phyloP scores from a whole-genome alignment of 1,139 yeast genomes.

The Zhuliangozyma blackwelliae region DNA sequence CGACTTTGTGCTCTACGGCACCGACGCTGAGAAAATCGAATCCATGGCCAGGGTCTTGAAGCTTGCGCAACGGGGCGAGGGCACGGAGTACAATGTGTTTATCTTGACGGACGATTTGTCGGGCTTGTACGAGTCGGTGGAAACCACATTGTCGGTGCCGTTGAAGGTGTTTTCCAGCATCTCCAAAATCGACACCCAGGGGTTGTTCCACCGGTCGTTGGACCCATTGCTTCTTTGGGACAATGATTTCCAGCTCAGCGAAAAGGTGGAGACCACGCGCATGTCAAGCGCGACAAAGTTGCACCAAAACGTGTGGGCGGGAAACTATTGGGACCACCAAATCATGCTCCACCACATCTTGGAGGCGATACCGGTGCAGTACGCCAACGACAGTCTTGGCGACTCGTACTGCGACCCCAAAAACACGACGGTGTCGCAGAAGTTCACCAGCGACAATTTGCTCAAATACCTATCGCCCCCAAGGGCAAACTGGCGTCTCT shows the following conservation, averaged over 20 bases:
- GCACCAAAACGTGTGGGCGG: constrained; percentile 64
- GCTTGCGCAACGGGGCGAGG: constrained; percentile 47
- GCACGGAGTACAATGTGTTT: constrained; percentile 14
- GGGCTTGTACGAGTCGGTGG: constrained; percentile 1
- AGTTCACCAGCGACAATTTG: constrained; percentile 15
- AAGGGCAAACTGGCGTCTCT: constrained; percentile 36
- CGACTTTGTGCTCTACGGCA: constrained; percentile 62
- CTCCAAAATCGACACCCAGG: constrained; percentile 4
- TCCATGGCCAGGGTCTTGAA: constrained; percentile 48
- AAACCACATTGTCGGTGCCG: constrained; percentile 1
- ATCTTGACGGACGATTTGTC: constrained; percentile 9
- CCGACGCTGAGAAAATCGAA: constrained; percentile 31
- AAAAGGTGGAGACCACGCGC: constrained; percentile 72
- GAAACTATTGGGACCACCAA: constrained; percentile 59
- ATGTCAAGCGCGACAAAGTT: constrained; percentile 79
- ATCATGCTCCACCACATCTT: constrained; percentile 26
- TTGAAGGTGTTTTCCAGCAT: constrained; percentile 6
- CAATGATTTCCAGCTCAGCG: constrained; percentile 65
- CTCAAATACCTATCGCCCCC: constrained; percentile 24
- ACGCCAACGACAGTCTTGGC: constrained; percentile 1
- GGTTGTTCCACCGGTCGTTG: constrained; percentile 2
- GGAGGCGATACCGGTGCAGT: constrained; percentile 7
- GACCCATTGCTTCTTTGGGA: constrained; percentile 47
- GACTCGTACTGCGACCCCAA: constrained; percentile 48
- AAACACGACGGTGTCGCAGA: constrained; percentile 44